Evolutionary conservation across 805 yeast species (phyloP).

Genomic region (Pichia thaimueangensis): DNA sequence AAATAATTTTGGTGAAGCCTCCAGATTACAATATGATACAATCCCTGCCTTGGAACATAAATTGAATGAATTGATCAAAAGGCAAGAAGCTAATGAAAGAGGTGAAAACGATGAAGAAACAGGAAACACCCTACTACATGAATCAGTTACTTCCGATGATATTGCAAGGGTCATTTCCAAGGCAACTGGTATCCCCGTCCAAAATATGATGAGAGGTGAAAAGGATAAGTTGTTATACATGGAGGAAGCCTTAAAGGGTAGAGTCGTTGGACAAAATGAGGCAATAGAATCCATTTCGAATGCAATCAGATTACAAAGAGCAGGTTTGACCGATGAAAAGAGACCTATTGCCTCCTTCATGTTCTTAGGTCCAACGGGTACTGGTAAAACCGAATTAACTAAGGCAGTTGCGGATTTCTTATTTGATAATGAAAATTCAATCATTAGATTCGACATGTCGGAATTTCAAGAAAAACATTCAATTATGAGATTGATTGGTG

Average conservation of each 20-base stretch:
- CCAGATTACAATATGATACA: constrained; percentile 78
- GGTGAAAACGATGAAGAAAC: constrained; percentile 28
- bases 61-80: constrained; percentile 41
- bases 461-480: constrained; percentile 96
- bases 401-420: constrained; percentile 87
- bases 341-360: constrained; percentile 95
- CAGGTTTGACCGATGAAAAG: constrained; percentile 90
- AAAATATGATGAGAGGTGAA: constrained; percentile 87
- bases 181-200: constrained; percentile 95
- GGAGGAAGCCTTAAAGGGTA: constrained; percentile 70
- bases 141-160: constrained; percentile 89
- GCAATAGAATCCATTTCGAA: constrained; percentile 86
- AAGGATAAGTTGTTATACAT: constrained; percentile 82
- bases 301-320: constrained; percentile 93
- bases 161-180: constrained; percentile 87
- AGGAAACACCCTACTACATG: constrained; percentile 54
- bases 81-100: constrained; percentile 23
- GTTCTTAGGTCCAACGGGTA: constrained; percentile 98
- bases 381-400: constrained; percentile 95
- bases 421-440: constrained; percentile 82
- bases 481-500: constrained; percentile 86
- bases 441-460: constrained; percentile 93
- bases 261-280: constrained; percentile 93
- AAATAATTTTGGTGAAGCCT: constrained; percentile 83
- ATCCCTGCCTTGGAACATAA: constrained; percentile 73